phyloP scores from a whole-genome alignment of 2,329 filamentous ascomycete genomes.

The Salinomyces thailandicus region DNA sequence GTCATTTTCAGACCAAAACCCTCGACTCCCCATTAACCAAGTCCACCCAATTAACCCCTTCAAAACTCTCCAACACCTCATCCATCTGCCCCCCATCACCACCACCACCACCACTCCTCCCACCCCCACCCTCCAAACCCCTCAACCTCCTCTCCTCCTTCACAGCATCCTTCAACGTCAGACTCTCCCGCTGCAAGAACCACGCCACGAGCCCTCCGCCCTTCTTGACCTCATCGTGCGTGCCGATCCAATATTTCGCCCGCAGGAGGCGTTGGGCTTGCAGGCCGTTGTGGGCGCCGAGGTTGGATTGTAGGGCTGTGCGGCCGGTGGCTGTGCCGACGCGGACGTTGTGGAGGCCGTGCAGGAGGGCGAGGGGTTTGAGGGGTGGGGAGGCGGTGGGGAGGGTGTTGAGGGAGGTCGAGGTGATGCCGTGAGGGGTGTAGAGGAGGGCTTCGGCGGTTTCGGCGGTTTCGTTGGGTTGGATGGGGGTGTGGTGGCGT shows the following conservation, averaged over 20 bases:
- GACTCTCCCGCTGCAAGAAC: slow-evolving; percentile 35
- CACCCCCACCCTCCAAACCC: neutral
- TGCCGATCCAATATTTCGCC: slow-evolving; percentile 54
- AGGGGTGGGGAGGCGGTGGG: slow-evolving; percentile 37
- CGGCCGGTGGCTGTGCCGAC: slow-evolving; percentile 24
- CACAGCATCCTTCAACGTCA: slow-evolving; percentile 39
- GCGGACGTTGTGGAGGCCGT: slow-evolving; percentile 54
- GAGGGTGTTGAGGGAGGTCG: slow-evolving; percentile 35
- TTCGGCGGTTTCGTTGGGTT: slow-evolving; percentile 19
- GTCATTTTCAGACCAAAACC: slow-evolving; percentile 39
- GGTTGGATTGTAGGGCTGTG: slow-evolving; percentile 47
- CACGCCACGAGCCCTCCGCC: slow-evolving; percentile 47
- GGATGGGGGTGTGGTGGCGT: slow-evolving; percentile 7
- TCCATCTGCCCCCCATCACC: slow-evolving; percentile 3
- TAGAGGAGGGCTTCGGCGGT: slow-evolving; percentile 47
- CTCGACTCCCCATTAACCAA: slow-evolving; percentile 47
- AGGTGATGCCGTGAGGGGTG: slow-evolving; percentile 51
- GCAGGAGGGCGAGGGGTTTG: slow-evolving; percentile 48
- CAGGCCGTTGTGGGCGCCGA: slow-evolving; percentile 53
- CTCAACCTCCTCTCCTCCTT: slow-evolving; percentile 10
- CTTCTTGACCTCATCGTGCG: slow-evolving; percentile 54
- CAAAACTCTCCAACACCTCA: slow-evolving; percentile 26
- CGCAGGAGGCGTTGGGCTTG: slow-evolving; percentile 43
- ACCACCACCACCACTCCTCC: neutral
- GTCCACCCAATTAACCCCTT: slow-evolving; percentile 41